Conservation (phyloP, 495 filamentous ascomycete genomes). For the Aspergillus affinis region DNA sequence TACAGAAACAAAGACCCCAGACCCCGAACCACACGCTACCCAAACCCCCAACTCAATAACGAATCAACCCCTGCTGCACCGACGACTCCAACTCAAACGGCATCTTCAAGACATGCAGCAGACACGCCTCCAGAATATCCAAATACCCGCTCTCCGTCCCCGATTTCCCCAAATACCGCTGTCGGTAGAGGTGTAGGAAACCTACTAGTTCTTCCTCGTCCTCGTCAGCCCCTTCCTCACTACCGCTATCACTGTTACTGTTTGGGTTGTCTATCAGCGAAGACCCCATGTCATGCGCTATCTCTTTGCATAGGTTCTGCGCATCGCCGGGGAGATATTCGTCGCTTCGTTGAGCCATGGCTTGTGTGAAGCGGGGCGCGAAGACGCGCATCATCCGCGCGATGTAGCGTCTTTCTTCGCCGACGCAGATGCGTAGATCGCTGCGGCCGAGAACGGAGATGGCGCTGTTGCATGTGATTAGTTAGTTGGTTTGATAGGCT, state of each 20-base stretch:
- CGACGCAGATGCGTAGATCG: background rate
- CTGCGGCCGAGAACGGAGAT: conserved; percentile 1
- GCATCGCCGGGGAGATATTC: conserved; percentile 7
- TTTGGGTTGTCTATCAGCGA: too few relatives aligned
- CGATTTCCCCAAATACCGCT: conserved; percentile 6
- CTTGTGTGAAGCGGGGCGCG: conserved; percentile 2
- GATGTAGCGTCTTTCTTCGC: conserved; percentile 3
- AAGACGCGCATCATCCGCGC: conserved; percentile 2
- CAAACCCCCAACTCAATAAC: background rate
- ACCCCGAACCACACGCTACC: too few relatives aligned
- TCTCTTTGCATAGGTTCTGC: conserved; percentile 1
- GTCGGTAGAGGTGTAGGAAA: conserved; percentile 3
- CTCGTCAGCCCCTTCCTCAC: background rate
- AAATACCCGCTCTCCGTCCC: background rate
- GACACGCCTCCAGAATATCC: conserved; percentile 4
- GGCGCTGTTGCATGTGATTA: background rate
- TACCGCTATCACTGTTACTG: too few relatives aligned
- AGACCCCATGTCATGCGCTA: background rate
- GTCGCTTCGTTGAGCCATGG: background rate
- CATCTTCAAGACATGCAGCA: conserved; percentile 13
- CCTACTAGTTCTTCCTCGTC: background rate
- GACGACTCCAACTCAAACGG: conserved; percentile 10
- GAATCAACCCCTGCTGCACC: conserved; percentile 4
- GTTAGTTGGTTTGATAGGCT: too few relatives aligned
- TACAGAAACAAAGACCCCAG: too few relatives aligned